Percentiles rank a stretch among this genome's conserved stretches.
phyloP scores from a whole-genome alignment of 345 rosid species.

The Camelina hispida region DNA sequence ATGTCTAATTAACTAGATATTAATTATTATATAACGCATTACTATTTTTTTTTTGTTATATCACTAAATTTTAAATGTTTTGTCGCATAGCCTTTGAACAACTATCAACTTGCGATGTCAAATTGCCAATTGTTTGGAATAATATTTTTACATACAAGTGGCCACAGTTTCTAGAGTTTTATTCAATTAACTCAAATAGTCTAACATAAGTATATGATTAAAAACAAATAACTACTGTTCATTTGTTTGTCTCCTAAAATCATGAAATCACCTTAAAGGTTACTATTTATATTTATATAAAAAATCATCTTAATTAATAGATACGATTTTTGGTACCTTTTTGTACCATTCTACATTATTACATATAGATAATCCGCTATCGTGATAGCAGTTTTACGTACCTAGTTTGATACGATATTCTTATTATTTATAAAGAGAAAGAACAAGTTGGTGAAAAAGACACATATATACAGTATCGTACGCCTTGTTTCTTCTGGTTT shows the following conservation, averaged over 20 bases:
- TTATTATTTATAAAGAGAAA: not conserved
- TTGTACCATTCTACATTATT: not conserved
- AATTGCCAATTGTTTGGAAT: slow-evolving; percentile 16
- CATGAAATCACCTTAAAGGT: slow-evolving; percentile 5
- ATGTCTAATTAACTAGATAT: not conserved
- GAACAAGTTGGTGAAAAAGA: slow-evolving; percentile 17
- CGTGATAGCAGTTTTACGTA: not conserved
- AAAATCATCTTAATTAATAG: not conserved
- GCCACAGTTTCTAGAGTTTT: slow-evolving; percentile 10
- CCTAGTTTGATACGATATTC: slow-evolving; percentile 33
- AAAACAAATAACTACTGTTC: not conserved
- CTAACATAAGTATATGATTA: not conserved
- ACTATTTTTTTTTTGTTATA: not conserved
- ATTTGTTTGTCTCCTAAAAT: slow-evolving; percentile 1
- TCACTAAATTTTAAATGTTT: not conserved
- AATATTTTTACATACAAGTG: slow-evolving; percentile 18
- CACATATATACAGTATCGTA: not conserved
- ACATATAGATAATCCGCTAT: not conserved
- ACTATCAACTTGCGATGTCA: slow-evolving; percentile 35
- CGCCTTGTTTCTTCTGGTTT: not conserved
- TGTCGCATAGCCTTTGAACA: not conserved
- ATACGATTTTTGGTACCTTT: not conserved
- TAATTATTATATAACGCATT: not conserved
- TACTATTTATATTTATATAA: not conserved
- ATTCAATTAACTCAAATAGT: not conserved